A percentile compares a stretch with the other conserved stretches of the same genome.
phyloP scores from a whole-genome alignment of 257 asterid genomes.

The Echium plantagineum region DNA sequence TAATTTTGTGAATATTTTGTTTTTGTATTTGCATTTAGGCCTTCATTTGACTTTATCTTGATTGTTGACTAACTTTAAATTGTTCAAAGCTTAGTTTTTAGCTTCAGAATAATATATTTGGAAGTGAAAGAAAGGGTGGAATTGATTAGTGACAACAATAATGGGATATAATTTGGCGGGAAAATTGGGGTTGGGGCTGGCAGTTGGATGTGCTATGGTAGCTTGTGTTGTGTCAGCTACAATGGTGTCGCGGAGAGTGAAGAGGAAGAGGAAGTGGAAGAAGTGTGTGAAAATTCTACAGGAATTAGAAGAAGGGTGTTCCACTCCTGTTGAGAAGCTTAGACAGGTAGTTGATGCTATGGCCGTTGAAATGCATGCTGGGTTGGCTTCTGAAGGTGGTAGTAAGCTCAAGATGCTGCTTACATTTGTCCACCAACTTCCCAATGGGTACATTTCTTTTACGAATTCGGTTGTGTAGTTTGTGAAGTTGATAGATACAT shows the following conservation, averaged over 20 bases:
- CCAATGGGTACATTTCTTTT: slow-evolving; percentile 46
- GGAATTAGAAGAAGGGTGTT: slow-evolving; percentile 62
- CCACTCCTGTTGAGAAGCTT: slow-evolving; percentile 56
- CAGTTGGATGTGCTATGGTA: slow-evolving; percentile 66
- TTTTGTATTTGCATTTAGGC: too few species aligned
- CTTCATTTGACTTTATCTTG: background rate
- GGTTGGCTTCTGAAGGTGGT: slow-evolving; percentile 88
- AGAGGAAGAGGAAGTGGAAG: slow-evolving; percentile 52
- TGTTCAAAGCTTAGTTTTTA: too few species aligned
- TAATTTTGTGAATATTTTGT: too few species aligned
- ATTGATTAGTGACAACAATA: background rate
- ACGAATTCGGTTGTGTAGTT: background rate
- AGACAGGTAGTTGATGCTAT: slow-evolving; percentile 84
- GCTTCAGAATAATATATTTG: too few species aligned
- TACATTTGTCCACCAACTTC: slow-evolving; percentile 63
- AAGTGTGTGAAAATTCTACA: slow-evolving; percentile 47
- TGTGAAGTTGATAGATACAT: too few species aligned
- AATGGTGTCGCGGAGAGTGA: slow-evolving; percentile 52
- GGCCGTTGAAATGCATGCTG: slow-evolving; percentile 98
- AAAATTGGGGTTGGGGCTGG: slow-evolving; percentile 46
- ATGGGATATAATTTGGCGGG: slow-evolving; percentile 27
- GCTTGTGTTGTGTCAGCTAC: slow-evolving; percentile 58
- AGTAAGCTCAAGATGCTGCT: slow-evolving; percentile 88
- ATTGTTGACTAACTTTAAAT: background rate
- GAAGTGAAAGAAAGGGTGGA: slow-evolving; percentile 1